Conservation (phyloP, 1,139 yeast genomes). For the Geotrichum citri-aurantii region DNA sequence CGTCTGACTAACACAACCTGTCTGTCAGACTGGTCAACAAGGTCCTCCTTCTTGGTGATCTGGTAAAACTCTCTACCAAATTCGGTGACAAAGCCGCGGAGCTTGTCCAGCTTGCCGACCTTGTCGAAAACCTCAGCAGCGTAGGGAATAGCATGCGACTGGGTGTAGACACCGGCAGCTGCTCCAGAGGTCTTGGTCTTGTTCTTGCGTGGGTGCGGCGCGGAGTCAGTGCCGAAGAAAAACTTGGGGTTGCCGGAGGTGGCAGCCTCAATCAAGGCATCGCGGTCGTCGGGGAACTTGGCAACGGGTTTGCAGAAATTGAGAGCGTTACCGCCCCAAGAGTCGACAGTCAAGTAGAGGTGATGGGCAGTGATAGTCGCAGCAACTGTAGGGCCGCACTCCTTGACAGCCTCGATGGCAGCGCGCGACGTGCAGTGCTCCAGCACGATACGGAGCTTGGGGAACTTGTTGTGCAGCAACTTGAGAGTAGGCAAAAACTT, state of each 20-base stretch:
- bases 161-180: constrained; percentile 96
- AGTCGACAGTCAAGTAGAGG: constrained; percentile 77
- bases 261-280: constrained; percentile 80
- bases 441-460: constrained; percentile 74
- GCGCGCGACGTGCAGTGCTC: constrained; percentile 94
- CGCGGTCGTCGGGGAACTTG: constrained; percentile 76
- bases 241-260: constrained; percentile 88
- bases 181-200: constrained; percentile 77
- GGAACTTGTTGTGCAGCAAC: constrained; percentile 76
- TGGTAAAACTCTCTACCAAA: constrained; percentile 69
- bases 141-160: constrained; percentile 73
- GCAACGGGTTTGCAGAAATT: constrained; percentile 98
- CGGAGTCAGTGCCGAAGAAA: constrained; percentile 95
- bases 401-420: constrained; percentile 71
- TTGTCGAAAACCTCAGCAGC: constrained; percentile 81
- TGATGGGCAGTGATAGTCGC: constrained; percentile 98
- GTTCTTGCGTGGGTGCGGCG: constrained; percentile 83
- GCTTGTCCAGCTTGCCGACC: constrained; percentile 53
- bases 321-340: constrained; percentile 95
- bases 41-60: constrained; percentile 38
- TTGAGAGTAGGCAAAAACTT: constrained; percentile 84
- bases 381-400: constrained; percentile 69
- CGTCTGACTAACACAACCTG: constrained; percentile 38
- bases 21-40: constrained; percentile 24
- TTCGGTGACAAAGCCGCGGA: constrained; percentile 69